phyloP scores from a whole-genome alignment of 306 rosid species.

The Adenanthera pavonina region DNA sequence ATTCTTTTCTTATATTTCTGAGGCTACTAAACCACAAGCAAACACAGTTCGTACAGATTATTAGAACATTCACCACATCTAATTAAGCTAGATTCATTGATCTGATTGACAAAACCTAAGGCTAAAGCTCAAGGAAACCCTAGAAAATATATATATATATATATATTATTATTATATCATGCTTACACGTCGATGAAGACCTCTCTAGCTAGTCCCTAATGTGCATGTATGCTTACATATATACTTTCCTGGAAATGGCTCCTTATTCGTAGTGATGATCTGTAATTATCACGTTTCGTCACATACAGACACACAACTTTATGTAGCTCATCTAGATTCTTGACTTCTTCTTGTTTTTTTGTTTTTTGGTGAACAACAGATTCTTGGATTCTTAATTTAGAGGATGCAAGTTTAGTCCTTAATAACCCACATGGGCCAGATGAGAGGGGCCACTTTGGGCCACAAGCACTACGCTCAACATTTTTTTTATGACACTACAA shows the following conservation, averaged over 20 bases:
- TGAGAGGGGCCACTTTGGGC: too few relatives aligned
- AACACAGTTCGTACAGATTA: neutral
- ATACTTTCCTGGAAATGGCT: neutral
- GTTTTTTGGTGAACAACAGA: too few relatives aligned
- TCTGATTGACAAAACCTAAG: neutral
- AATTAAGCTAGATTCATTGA: neutral
- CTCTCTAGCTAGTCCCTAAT: neutral
- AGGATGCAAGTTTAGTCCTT: too few relatives aligned
- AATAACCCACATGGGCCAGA: too few relatives aligned
- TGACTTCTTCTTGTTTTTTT: too few relatives aligned
- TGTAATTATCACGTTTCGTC: neutral
- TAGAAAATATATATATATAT: neutral
- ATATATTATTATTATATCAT: neutral
- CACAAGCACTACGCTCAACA: too few relatives aligned
- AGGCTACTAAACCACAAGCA: neutral
- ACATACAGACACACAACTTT: neutral
- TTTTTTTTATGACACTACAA: too few relatives aligned
- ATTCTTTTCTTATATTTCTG: neutral
- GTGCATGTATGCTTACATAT: neutral
- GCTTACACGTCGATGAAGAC: neutral
- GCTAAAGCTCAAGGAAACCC: neutral
- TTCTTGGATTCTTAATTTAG: too few relatives aligned
- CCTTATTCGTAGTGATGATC: neutral
- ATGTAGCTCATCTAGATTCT: neutral
- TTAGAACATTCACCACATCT: neutral